phyloP scores from a whole-genome alignment of 768 basidiomycete genomes.

The Mycena alexandri region DNA sequence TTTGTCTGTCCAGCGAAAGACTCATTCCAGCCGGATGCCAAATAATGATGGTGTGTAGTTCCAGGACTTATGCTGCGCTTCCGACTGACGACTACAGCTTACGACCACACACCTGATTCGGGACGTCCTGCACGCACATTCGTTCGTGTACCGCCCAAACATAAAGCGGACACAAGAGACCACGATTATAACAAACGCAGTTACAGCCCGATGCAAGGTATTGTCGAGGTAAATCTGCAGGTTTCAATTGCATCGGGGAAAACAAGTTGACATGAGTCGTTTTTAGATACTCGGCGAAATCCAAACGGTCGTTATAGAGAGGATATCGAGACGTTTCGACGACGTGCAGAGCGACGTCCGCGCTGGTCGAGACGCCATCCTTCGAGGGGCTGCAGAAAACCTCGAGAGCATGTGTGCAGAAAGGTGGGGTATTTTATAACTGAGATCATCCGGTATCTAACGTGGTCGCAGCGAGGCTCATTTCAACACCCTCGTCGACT shows the following conservation, averaged over 20 bases:
- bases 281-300: conserved; percentile 64
- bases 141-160: conserved; percentile 11
- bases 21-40: background rate
- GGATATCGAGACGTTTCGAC: conserved; percentile 62
- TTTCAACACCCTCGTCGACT: conserved; percentile 66
- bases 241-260: background rate
- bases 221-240: conserved; percentile 56
- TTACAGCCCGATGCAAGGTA: conserved; percentile 42
- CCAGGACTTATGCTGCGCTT: background rate
- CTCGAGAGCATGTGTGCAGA: conserved; percentile 59
- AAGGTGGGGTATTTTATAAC: conserved; percentile 49
- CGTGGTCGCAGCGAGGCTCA: conserved; percentile 55
- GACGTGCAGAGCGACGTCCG: conserved; percentile 61
- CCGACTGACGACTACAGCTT: conserved; percentile 6
- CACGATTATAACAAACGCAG: conserved; percentile 17
- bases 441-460: background rate
- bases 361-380: conserved; percentile 58
- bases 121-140: conserved; percentile 12
- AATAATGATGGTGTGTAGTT: conserved; percentile 12
- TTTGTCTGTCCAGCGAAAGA: conserved; percentile 6
- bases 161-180: conserved; percentile 17
- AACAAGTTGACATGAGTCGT: background rate
- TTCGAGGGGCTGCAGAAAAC: conserved; percentile 58
- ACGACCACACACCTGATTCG: conserved; percentile 22
- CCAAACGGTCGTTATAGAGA: conserved; percentile 60